Base-by-base conservation (phyloP, 2,329 filamentous ascomycete species). In the Aspergillus sergii region DNA sequence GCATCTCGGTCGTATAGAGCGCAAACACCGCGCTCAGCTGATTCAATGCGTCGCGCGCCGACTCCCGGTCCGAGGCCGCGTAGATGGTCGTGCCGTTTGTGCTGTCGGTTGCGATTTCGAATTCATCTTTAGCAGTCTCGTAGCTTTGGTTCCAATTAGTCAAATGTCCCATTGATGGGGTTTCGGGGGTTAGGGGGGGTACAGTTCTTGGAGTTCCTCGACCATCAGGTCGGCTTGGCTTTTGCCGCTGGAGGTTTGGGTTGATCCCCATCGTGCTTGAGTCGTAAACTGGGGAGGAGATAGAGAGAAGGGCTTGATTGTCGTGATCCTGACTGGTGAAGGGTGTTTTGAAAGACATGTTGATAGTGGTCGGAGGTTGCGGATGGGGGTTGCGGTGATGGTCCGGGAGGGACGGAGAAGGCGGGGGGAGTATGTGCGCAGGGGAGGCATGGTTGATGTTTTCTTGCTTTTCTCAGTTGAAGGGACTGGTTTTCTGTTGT, bases 91-190 rank as follows among this genome's bases (percentile, higher is more conserved):
- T 72, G 34, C 72, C 73, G 46, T 81, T 77, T 1, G 81, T 83
- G 64, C 80, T 81, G 60, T 83, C 81, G 0, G 77, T 76, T 4
- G 81, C 81, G 64, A 84, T 83, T 71, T 83, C 81, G 61, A 83
- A 81, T 68, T 83, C 81, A 66, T 83, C 81, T 63, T 78, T 77
- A 4, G 81, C 80, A 0, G 77, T 78, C 60, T 80, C 77, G 65
- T 82, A 81, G 54, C 79, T 78, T 69, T 57, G 16, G 51, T 26
- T n/a, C 55, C 59, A 63, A 65, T 21, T 71, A 36, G 34, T 36
- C 8, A 66, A 19, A 55, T 70, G 39, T 53, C 11, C 41, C 26
- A 58, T 30, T 60, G 1, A 28, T 5, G 53, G 34, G 51, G 43
- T 30, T n/a, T 56, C 41, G 45, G 26, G 30, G 7, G 32, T 32